phyloP scores from a whole-genome alignment of 176 grass and related monocot species.

The Otatea glauca region DNA sequence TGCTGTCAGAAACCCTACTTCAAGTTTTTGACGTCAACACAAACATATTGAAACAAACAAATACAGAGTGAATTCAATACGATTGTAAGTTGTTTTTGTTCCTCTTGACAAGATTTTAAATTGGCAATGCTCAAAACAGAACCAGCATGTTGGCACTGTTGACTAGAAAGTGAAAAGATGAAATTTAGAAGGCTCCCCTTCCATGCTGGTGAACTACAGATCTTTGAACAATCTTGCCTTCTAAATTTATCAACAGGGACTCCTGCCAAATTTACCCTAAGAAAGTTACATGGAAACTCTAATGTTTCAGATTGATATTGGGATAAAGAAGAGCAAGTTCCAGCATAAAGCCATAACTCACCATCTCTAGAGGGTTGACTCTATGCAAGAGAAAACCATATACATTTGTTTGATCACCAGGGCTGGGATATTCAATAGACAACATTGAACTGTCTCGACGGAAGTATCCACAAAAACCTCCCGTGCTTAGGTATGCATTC shows the following conservation, averaged over 20 bases:
- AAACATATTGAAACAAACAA: not conserved
- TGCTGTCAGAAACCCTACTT: too few species aligned
- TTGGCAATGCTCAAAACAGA: not conserved
- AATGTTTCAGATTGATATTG: slow-evolving; percentile 9
- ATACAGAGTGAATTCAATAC: not conserved
- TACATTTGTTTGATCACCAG: not conserved
- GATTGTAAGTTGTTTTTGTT: not conserved
- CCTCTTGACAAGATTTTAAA: not conserved
- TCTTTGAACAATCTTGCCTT: slow-evolving; percentile 54
- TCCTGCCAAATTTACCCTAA: slow-evolving; percentile 21
- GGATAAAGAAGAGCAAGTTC: not conserved
- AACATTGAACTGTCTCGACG: slow-evolving; percentile 32
- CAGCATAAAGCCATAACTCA: slow-evolving; percentile 20
- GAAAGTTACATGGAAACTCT: not conserved
- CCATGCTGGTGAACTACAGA: slow-evolving; percentile 25
- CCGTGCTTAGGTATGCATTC: slow-evolving; percentile 45
- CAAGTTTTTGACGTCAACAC: too few species aligned
- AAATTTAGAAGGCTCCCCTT: slow-evolving; percentile 34
- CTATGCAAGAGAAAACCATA: slow-evolving; percentile 54
- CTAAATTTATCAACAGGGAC: slow-evolving; percentile 36
- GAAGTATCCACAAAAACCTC: slow-evolving; percentile 42
- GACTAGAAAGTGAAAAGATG: not conserved
- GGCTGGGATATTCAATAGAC: slow-evolving; percentile 41
- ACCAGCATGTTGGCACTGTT: not conserved
- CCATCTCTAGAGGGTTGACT: slow-evolving; percentile 45